phyloP scores from a whole-genome alignment of 495 filamentous ascomycete species.

The Aspergillus egyptiacus region DNA sequence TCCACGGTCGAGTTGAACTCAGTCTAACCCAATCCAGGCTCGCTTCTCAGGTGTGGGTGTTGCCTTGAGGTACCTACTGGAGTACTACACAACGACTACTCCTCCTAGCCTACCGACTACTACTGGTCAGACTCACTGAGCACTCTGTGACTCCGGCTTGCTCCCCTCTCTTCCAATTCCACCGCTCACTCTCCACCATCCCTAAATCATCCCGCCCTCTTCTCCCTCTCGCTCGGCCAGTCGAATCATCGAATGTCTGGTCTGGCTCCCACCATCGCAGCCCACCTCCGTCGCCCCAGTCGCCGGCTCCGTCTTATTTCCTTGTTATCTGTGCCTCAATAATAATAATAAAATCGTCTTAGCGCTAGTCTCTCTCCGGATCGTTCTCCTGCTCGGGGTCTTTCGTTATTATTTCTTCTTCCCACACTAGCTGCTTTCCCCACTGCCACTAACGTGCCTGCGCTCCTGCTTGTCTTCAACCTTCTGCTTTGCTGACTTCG shows the following conservation, averaged over 20 bases:
- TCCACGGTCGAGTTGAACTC: too few species aligned
- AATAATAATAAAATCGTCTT: neutral
- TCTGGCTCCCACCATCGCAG: conserved; percentile 7
- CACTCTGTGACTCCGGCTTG: neutral
- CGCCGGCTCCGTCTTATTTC: conserved; percentile 21
- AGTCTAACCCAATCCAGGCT: neutral
- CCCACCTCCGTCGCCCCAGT: conserved; percentile 9
- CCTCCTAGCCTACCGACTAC: too few species aligned
- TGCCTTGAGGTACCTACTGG: too few species aligned
- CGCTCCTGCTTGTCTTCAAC: neutral
- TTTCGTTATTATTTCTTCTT: conserved; percentile 13
- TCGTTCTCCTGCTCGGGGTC: conserved; percentile 14
- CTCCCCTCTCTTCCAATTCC: neutral
- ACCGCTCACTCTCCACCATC: neutral
- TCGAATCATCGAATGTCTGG: neutral
- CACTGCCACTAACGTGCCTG: conserved; percentile 19
- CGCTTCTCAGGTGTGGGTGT: too few species aligned
- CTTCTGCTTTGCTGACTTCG: conserved; percentile 15
- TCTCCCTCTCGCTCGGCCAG: neutral
- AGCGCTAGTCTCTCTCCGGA: conserved; percentile 19
- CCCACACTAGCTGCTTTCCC: conserved; percentile 10
- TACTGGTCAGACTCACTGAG: too few species aligned
- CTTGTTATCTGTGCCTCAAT: conserved; percentile 17
- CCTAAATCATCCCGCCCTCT: conserved; percentile 10
- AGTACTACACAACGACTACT: too few species aligned